phyloP scores from a whole-genome alignment of 495 filamentous ascomycete species.

The Entonaema liquescens region DNA sequence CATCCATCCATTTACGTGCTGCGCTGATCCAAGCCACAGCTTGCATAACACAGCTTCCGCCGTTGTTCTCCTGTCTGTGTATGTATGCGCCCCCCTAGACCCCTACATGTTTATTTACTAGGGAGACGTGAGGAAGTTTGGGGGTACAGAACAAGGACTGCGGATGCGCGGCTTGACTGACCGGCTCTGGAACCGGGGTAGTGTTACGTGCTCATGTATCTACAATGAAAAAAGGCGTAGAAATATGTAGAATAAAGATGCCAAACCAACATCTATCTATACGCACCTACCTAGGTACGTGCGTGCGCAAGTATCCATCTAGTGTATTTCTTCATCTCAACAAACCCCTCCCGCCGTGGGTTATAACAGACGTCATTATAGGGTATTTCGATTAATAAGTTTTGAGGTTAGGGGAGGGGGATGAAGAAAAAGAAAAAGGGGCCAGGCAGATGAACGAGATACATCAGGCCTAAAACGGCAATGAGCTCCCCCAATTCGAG shows the following conservation, averaged over 20 bases:
- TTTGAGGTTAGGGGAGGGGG: slow-evolving; percentile 7
- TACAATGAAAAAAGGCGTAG: background rate
- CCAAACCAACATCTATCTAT: no score
- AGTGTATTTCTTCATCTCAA: background rate
- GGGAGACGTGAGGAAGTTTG: background rate
- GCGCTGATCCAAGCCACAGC: no score
- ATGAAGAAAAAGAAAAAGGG: background rate
- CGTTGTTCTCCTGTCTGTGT: background rate
- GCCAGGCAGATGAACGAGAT: background rate
- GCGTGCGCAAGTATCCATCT: background rate
- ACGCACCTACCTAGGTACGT: background rate
- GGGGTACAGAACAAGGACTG: background rate
- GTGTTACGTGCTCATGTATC: background rate
- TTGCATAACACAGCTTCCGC: background rate
- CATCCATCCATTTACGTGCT: no score
- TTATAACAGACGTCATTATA: slow-evolving; percentile 1
- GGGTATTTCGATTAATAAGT: background rate
- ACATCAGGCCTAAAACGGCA: slow-evolving; percentile 26
- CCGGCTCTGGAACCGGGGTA: background rate
- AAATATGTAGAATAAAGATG: background rate
- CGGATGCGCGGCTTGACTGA: background rate
- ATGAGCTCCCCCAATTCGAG: slow-evolving; percentile 18
- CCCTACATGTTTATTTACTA: background rate
- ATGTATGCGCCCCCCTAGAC: background rate
- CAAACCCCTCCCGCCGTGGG: background rate